These are phyloP conservation scores for Penicillium glabrum DNA, from an alignment of 2,329 filamentous ascomycete species.

Conservation along the genomic window DNA sequence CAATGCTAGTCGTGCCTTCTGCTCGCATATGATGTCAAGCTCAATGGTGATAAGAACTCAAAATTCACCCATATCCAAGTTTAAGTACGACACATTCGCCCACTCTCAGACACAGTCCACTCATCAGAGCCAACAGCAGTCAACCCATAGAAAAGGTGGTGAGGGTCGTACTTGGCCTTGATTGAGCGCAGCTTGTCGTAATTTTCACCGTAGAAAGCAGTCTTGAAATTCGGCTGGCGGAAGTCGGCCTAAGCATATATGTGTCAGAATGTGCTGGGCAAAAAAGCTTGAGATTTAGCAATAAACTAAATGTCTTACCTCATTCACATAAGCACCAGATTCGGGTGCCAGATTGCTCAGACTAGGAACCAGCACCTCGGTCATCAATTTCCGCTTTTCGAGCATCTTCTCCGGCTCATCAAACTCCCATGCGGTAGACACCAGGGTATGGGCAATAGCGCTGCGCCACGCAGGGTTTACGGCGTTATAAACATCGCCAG, in stretches of 20 bases:
- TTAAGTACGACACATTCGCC: conserved; percentile 2
- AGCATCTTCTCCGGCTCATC: conserved; percentile 4
- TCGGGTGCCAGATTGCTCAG: conserved; percentile 38
- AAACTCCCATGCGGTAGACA: conserved; percentile 21
- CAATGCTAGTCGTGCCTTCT: not conserved
- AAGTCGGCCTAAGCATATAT: conserved; percentile 22
- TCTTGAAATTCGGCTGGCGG: conserved; percentile 36
- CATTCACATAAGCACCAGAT: conserved; percentile 25
- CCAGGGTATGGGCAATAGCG: conserved; percentile 40
- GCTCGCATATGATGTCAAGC: not conserved
- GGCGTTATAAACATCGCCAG: conserved; percentile 31
- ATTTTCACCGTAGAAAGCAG: conserved; percentile 39
- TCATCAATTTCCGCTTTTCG: conserved; percentile 37
- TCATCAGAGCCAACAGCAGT: conserved; percentile 11
- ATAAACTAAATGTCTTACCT: conserved; percentile 12
- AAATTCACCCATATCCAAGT: not conserved
- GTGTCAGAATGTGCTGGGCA: not conserved
- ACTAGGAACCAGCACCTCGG: conserved; percentile 37
- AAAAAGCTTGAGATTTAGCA: not conserved
- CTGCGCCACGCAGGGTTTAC: conserved; percentile 46
- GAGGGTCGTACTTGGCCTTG: conserved; percentile 42
- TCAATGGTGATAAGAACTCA: not conserved
- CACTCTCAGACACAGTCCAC: conserved; percentile 6
- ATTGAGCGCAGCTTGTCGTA: conserved; percentile 33
- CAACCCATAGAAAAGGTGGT: conserved; percentile 34